A percentile compares a stretch with the other conserved stretches of the same genome.
Evolutionary conservation across 768 basidiomycete species (phyloP).

Genomic region (Gautieria morchelliformis): DNA sequence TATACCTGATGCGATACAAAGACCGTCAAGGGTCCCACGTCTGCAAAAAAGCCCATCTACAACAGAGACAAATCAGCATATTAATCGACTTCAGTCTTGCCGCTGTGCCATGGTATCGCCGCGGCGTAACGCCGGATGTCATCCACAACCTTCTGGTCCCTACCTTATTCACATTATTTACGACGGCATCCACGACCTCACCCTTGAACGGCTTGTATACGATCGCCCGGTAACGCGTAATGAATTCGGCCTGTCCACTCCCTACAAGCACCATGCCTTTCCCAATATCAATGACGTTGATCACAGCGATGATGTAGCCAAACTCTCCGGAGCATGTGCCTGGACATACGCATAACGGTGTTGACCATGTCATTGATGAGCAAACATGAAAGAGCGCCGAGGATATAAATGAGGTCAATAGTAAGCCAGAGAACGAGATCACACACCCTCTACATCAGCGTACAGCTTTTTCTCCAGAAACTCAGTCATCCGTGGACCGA

Average conservation of each 20-base stretch:
- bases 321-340: slow-evolving; percentile 94
- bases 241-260: slow-evolving; percentile 93
- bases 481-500: slow-evolving; percentile 90
- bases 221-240: slow-evolving; percentile 88
- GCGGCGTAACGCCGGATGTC: background rate
- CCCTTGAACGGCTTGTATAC: slow-evolving; percentile 99
- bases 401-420: background rate
- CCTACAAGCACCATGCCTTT: slow-evolving; percentile 88
- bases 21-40: slow-evolving; percentile 87
- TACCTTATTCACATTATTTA: slow-evolving; percentile 93
- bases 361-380: background rate
- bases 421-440: background rate
- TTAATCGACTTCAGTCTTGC: background rate
- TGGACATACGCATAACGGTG: background rate
- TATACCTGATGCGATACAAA: slow-evolving; percentile 92
- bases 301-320: slow-evolving; percentile 89
- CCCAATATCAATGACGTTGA: slow-evolving; percentile 84
- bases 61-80: background rate
- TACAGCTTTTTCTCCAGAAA: slow-evolving; percentile 91
- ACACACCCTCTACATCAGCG: slow-evolving; percentile 68
- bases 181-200: slow-evolving; percentile 94
- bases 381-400: background rate
- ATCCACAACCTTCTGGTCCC: slow-evolving; percentile 14
- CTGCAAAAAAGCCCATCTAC: slow-evolving; percentile 98
- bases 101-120: background rate